Percentiles rank a stretch among this genome's conserved stretches.
These are phyloP conservation scores for Phalaenopsis aphrodite DNA, from an alignment of 106 monocot species.

Conservation along the genomic window DNA sequence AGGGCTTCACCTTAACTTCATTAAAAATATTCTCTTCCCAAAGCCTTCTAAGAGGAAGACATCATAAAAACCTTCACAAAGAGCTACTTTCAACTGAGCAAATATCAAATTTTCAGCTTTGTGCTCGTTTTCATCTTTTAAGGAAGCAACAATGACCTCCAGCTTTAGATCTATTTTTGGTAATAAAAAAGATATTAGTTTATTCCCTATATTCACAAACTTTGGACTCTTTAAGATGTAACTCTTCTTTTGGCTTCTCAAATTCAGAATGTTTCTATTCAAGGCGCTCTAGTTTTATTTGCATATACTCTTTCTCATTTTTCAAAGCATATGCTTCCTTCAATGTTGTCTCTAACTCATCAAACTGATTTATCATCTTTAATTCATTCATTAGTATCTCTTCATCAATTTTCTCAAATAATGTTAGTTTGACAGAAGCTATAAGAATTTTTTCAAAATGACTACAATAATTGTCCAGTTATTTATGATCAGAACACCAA, in stretches of 20 bases:
- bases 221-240: conserved; percentile 41
- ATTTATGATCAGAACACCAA: too few relatives aligned
- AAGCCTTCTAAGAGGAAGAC: too few relatives aligned
- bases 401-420: conserved; percentile 51
- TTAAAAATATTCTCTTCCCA: too few relatives aligned
- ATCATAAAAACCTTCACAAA: too few relatives aligned
- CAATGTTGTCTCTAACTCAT: conserved; percentile 26
- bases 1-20: too few relatives aligned
- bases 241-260: conserved; percentile 47
- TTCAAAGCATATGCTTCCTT: conserved; percentile 36
- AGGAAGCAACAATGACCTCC: conserved; percentile 29
- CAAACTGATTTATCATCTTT: conserved; percentile 29
- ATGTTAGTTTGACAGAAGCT: conserved; percentile 34
- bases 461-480: too few relatives aligned
- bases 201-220: conserved; percentile 42
- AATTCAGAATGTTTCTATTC: conserved; percentile 80
- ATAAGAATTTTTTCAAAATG: too few relatives aligned
- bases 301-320: conserved; percentile 56
- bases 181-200: conserved; percentile 35
- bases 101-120: too few relatives aligned
- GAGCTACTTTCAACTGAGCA: too few relatives aligned
- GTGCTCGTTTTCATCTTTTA: conserved; percentile 48
- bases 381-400: conserved; percentile 45
- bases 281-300: conserved; percentile 57
- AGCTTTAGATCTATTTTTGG: conserved; percentile 40